Percentiles rank a stretch among this genome's conserved stretches.
These are phyloP conservation scores for Suillus cothurnatus DNA, from an alignment of 768 basidiomycete species.

Conservation along the genomic window DNA sequence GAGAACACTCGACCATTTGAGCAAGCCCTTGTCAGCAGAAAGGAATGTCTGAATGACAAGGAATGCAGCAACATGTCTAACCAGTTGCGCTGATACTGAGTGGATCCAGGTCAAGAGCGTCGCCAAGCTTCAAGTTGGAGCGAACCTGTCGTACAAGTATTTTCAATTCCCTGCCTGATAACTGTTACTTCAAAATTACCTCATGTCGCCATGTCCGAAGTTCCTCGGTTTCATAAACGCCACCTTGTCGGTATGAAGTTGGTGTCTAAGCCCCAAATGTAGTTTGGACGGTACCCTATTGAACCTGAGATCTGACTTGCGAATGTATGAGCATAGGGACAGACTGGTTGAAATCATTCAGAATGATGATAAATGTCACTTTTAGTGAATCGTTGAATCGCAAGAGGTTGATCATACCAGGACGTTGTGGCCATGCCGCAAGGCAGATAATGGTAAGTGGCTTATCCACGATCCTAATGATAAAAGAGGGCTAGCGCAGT, in stretches of 20 bases:
- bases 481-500: not conserved
- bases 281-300: not conserved
- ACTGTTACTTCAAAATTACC: not conserved
- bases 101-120: not conserved
- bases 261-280: not conserved
- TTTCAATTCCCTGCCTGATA: not conserved
- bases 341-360: not conserved
- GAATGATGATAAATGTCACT: not conserved
- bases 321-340: not conserved
- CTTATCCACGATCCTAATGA: not conserved
- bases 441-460: not conserved
- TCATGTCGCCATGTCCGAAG: not conserved
- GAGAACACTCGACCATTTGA: constrained; percentile 19
- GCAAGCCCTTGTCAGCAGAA: constrained; percentile 5
- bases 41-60: constrained; percentile 3
- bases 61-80: constrained; percentile 21
- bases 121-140: too few species aligned
- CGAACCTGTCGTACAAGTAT: too few species aligned
- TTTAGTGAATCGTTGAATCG: not conserved
- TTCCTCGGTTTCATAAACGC: not conserved
- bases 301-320: not conserved
- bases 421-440: not conserved
- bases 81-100: not conserved
- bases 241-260: not conserved
- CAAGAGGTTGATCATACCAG: not conserved